Evolutionary conservation across 78 protist species (phyloP), one percentile per base, ranked within the genome.

Genomic region (Abeoforma whisleri): DNA sequence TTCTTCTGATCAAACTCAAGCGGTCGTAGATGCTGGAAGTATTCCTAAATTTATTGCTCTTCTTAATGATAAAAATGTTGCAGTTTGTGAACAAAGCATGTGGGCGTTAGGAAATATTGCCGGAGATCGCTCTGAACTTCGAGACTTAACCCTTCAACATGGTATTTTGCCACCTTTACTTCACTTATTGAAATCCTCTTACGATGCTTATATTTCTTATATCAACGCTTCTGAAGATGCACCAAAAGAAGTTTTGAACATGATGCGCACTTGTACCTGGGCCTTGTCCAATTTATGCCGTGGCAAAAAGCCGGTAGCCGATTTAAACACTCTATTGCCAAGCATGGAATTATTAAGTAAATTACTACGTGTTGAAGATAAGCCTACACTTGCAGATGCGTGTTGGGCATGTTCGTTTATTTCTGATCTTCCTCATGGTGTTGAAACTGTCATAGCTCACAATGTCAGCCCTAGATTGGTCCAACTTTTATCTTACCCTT

Each of bases 21-120:
- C 32, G 5, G 98, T 97, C 57, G 84, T 96, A 28, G 90, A 87
- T 12, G 40, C 73, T 48, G 94, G 94, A 25, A 97, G 96, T 32
- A 90, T 97, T 28, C 96, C 96, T 40, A 72, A 76, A 28, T 93
- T 97, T 68, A 90, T 96, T 40, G 76, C 48, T 57, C 90, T 96
- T 35, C 89, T 96, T 36, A 16, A 32, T 33, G 84, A 92, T 40
- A 89, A 80, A n/a, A 40, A 57, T 85, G 94, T 91, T 33, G 97
- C 94, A 39, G 96, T 96, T 37, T 76, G 88, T 33, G 99, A 96
- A 74, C 99, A 25, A 35, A 28, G 79, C 57, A 90, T 96, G 12
- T 97, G 99, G 99, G 98, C 97, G 1, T 90, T 97, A 0, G 99
- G 99, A 75, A 97, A 97, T 93, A 96, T 97, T 40, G 98, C 99